Conservation (phyloP, 495 filamentous ascomycete species). For the Daldinia decipiens region DNA sequence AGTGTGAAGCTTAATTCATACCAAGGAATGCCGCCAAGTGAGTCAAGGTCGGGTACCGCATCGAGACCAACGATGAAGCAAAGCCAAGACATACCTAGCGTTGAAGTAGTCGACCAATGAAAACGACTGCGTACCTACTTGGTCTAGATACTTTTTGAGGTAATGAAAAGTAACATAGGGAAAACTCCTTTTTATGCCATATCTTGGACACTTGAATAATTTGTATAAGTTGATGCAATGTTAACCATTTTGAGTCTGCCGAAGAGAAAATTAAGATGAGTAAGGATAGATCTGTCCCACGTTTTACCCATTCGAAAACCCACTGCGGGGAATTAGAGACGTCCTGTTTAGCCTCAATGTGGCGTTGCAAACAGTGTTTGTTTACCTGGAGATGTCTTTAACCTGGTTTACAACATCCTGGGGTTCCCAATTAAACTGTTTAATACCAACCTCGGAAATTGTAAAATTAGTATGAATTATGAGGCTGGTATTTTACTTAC, state of each 20-base stretch:
- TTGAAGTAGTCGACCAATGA: slow-evolving; percentile 6
- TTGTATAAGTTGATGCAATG: not conserved
- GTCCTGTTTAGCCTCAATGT: too few species aligned
- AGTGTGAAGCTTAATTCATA: slow-evolving; percentile 28
- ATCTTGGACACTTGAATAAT: not conserved
- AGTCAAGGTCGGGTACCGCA: slow-evolving; percentile 17
- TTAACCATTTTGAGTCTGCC: too few species aligned
- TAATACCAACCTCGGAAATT: too few species aligned
- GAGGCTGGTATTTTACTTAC: not conserved
- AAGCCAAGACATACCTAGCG: slow-evolving; percentile 34
- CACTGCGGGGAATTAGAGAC: too few species aligned
- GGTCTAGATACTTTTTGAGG: not conserved
- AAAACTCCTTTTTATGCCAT: not conserved
- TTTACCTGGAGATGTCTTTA: too few species aligned
- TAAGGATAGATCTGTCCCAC: too few species aligned
- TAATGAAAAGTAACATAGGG: not conserved
- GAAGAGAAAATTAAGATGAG: too few species aligned
- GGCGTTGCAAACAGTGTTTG: too few species aligned
- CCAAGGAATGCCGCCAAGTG: slow-evolving; percentile 24
- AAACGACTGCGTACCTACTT: slow-evolving; percentile 17
- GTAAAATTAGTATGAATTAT: too few species aligned
- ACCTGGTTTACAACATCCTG: too few species aligned
- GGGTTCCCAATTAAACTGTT: too few species aligned
- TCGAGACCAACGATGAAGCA: slow-evolving; percentile 24
- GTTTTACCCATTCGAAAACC: too few species aligned